Percentiles rank a stretch among this genome's conserved stretches.
Evolutionary conservation across 2,329 filamentous ascomycete species (phyloP).

Genomic region (Hypoxylon sp.): DNA sequence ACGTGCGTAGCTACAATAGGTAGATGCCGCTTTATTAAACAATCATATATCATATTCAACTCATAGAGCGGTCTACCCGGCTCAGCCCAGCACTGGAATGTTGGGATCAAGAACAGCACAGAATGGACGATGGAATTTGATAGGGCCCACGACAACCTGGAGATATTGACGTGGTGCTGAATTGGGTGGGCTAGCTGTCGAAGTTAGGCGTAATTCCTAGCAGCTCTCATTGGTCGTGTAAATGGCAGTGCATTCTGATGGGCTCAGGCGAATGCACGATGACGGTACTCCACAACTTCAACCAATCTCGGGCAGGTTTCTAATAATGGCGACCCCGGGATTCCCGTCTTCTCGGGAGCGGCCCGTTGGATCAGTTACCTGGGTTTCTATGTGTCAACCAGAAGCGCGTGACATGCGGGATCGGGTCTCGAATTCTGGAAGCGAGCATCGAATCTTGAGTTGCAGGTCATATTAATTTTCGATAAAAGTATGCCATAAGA

Average conservation of each 20-base stretch:
- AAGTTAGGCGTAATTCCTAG: constrained; percentile 18
- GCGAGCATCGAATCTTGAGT: constrained; percentile 14
- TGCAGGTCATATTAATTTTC: constrained; percentile 9
- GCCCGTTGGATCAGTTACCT: constrained; percentile 18
- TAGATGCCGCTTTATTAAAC: constrained; percentile 20
- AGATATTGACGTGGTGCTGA: constrained; percentile 31
- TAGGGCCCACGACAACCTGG: constrained; percentile 31
- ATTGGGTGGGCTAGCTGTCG: constrained; percentile 24
- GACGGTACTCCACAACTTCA: constrained; percentile 24
- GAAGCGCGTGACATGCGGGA: constrained; percentile 5
- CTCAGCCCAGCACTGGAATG: constrained; percentile 15
- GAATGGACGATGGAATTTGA: constrained; percentile 13
- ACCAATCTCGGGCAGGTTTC: constrained; percentile 2
- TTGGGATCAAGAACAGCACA: constrained; percentile 31
- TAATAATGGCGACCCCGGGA: constrained; percentile 14
- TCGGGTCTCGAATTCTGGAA: constrained; percentile 7
- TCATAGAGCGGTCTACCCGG: constrained; percentile 16
- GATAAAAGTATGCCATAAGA: constrained; percentile 12
- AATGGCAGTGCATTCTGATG: constrained; percentile 16
- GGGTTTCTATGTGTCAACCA: constrained; percentile 12
- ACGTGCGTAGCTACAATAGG: constrained; percentile 19
- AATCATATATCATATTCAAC: constrained; percentile 22
- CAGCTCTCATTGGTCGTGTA: constrained; percentile 17
- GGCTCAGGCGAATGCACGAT: constrained; percentile 23
- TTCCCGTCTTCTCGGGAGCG: constrained; percentile 22